Evolutionary conservation across 2,329 filamentous ascomycete species (phyloP).

Genomic region (Pezicula radicicola): DNA sequence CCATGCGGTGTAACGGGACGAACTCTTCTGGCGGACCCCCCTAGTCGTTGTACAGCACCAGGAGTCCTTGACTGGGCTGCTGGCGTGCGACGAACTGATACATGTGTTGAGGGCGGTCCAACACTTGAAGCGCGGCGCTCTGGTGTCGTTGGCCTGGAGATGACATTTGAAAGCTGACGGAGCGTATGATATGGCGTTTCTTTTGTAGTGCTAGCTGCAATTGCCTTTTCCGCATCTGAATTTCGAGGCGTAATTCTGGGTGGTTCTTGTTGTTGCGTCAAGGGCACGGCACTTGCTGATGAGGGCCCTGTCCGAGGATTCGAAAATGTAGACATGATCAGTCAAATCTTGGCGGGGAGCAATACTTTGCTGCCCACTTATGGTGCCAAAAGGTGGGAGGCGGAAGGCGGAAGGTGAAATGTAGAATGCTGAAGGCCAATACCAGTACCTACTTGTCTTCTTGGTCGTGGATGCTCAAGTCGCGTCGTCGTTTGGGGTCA

Average conservation of each 20-base stretch:
- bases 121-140: slow-evolving; percentile 25
- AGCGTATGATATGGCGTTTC: slow-evolving; percentile 24
- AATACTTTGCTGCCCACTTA: no score
- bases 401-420: no score
- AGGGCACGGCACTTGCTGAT: background rate
- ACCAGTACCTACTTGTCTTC: no score
- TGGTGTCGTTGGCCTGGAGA: slow-evolving; percentile 28
- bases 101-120: slow-evolving; percentile 22
- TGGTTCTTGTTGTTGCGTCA: slow-evolving; percentile 4
- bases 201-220: slow-evolving; percentile 8
- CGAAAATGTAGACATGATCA: no score
- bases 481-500: no score
- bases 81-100: slow-evolving; percentile 23
- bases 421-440: no score
- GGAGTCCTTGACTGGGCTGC: slow-evolving; percentile 22
- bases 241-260: slow-evolving; percentile 21
- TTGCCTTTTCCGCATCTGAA: slow-evolving; percentile 14
- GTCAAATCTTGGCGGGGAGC: no score
- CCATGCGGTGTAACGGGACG: slow-evolving; percentile 52
- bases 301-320: background rate
- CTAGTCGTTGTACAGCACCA: slow-evolving; percentile 10
- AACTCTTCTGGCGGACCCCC: slow-evolving; percentile 21
- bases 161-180: slow-evolving; percentile 18
- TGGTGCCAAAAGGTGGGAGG: no score
- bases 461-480: no score